Evolutionary conservation across 129 eudicot genomes (phyloP).

Genomic region (Calendula officinalis): DNA sequence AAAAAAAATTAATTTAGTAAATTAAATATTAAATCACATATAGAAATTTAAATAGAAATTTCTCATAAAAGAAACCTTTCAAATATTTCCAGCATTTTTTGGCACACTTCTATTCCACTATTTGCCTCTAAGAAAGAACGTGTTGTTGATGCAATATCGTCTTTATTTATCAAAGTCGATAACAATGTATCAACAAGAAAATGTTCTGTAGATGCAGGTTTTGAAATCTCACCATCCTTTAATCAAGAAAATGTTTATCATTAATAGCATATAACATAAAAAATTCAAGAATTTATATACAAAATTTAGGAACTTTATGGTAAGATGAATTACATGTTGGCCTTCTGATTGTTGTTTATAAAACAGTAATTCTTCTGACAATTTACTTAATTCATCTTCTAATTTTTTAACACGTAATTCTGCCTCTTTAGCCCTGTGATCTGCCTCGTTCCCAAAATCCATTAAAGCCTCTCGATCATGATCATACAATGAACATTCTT

Average conservation of each 20-base stretch:
- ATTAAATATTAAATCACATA: neutral
- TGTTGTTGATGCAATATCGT: constrained; percentile 45
- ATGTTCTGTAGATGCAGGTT: constrained; percentile 40
- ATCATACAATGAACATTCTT: constrained; percentile 57
- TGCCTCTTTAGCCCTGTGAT: constrained; percentile 63
- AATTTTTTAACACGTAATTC: constrained; percentile 42
- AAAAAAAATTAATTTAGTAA: neutral
- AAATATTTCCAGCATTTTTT: constrained; percentile 47
- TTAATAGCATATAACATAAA: neutral
- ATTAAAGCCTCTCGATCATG: constrained; percentile 64
- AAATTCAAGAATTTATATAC: neutral
- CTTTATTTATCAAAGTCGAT: constrained; percentile 45
- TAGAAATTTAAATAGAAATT: neutral
- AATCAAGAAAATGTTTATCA: constrained; percentile 6
- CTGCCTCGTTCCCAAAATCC: constrained; percentile 82
- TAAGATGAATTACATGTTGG: constrained; percentile 29
- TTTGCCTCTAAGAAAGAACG: constrained; percentile 52
- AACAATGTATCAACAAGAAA: constrained; percentile 48
- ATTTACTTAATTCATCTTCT: constrained; percentile 52
- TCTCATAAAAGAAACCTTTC: constrained; percentile 34
- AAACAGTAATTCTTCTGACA: constrained; percentile 44
- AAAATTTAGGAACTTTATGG: neutral
- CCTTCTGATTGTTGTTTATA: constrained; percentile 41
- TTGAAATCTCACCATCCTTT: constrained; percentile 37
- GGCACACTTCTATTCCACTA: constrained; percentile 52